phyloP scores from a whole-genome alignment of 352 stramenopile species.

The Phytopythium montanum region DNA sequence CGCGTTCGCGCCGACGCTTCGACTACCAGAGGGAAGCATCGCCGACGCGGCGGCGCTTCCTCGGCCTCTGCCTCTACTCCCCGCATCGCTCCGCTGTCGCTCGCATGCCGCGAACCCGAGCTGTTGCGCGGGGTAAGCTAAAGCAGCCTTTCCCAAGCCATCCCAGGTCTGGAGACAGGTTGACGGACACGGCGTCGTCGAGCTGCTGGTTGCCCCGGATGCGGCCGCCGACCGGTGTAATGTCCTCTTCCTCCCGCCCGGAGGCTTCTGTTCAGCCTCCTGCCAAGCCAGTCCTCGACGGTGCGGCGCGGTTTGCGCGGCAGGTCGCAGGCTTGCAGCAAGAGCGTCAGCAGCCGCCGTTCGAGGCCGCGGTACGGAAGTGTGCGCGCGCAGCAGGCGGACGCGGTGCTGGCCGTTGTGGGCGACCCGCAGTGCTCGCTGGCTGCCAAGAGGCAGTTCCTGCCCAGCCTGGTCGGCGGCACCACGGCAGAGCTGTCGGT shows the following conservation, averaged over 20 bases:
- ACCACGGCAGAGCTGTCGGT: not conserved
- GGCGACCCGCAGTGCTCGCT: conserved; percentile 19
- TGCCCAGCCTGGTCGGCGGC: conserved; percentile 24
- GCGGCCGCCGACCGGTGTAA: conserved; percentile 5
- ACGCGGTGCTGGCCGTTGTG: conserved; percentile 32
- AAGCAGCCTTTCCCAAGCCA: not conserved
- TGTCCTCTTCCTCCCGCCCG: not conserved
- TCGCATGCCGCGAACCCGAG: conserved; percentile 48
- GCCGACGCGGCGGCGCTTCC: conserved; percentile 9
- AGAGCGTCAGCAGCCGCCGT: conserved; percentile 34
- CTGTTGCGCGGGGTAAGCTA: conserved; percentile 22
- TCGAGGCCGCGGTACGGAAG: conserved; percentile 38
- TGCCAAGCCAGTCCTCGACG: not conserved
- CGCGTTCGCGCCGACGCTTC: conserved; percentile 13
- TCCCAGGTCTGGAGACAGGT: no score
- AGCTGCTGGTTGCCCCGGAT: conserved; percentile 21
- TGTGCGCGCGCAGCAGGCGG: conserved; percentile 39
- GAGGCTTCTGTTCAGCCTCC: no score
- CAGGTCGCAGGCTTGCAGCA: conserved; percentile 34
- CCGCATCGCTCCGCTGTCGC: conserved; percentile 53
- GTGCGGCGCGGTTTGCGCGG: conserved; percentile 18
- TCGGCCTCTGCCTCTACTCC: not conserved
- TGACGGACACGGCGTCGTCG: not conserved
- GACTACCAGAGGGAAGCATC: not conserved
- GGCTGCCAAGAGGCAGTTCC: conserved; percentile 45